Percentiles rank a stretch among this genome's conserved stretches.
These are phyloP conservation scores for Microdochium paspali DNA, from an alignment of 2,329 filamentous ascomycete species.

Conservation along the genomic window DNA sequence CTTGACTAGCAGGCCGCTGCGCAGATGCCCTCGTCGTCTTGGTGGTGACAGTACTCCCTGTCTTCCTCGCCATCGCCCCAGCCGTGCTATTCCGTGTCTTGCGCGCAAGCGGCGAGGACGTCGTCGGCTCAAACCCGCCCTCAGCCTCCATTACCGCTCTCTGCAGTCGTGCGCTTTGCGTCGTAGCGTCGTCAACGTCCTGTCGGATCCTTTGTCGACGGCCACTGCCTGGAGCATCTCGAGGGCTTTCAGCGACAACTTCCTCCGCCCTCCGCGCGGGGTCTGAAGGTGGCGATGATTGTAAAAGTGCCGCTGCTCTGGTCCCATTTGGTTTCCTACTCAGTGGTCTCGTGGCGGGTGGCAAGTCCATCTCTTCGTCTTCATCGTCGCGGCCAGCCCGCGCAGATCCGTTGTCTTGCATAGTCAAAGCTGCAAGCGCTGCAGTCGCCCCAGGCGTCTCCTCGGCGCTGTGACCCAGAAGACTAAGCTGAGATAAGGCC, in stretches of 20 bases:
- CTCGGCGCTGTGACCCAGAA: neutral
- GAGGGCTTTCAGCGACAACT: conserved; percentile 41
- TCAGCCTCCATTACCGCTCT: conserved; percentile 24
- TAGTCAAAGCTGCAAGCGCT: neutral
- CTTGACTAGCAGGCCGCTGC: conserved; percentile 9
- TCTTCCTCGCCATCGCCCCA: neutral
- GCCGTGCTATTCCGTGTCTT: conserved; percentile 24
- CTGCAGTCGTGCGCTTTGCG: conserved; percentile 33
- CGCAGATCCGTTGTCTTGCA: neutral
- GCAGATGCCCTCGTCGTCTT: neutral
- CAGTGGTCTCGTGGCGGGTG: neutral
- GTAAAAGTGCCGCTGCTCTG: conserved; percentile 3
- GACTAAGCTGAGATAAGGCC: neutral
- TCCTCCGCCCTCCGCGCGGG: conserved; percentile 24
- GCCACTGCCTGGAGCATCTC: conserved; percentile 45
- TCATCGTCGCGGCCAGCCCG: neutral
- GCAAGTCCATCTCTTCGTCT: neutral
- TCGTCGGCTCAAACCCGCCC: conserved; percentile 18
- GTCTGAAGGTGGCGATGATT: neutral
- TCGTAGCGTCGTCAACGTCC: conserved; percentile 22
- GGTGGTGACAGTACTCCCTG: neutral
- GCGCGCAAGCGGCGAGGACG: conserved; percentile 32
- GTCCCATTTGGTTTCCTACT: neutral
- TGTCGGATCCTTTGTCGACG: conserved; percentile 27
- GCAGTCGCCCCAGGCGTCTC: neutral